Evolutionary conservation across 192 early-diverging fungal species (phyloP), one percentile per base, ranked within the genome.

Genomic region (Coemansia furcata): DNA sequence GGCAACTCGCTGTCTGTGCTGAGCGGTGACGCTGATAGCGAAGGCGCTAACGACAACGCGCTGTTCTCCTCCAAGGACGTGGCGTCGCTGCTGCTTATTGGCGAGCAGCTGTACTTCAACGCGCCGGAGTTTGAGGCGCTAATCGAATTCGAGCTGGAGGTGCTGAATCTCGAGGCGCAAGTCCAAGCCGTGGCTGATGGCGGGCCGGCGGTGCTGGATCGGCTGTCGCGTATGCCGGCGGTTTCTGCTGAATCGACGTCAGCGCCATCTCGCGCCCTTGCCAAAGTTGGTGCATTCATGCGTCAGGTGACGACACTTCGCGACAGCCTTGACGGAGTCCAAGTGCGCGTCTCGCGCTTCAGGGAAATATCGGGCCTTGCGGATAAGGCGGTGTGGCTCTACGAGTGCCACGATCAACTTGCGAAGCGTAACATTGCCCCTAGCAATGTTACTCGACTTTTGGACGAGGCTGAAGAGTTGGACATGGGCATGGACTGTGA

Each of bases 101-200:
- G 79, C 47, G 79, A 82, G n/a, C 60, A 67, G 71, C 69, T 82
- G 37, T 82, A 64, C 65, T 73, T 82, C 42, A 65, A 12, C 43
- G 60, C 79, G 50, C 67, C 79, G 46, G 79, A 82, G 71, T 72
- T 82, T 35, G 74, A 76, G 65, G 68, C 62, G 29, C 62, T 82
- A 36, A 64, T 76, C 15, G 73, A 81, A 10, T 75, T 59, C 30
- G 78, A 81, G 67, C 66, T 58, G 4, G 30, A 58, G 23, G 54
- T 65, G 43, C 30, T 73, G 43, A 60, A 49, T n/a, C 40, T 67
- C 12, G 73, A 76, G 61, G 49, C 4, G 38, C 33, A n/a, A 9
- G 58, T 62, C 2, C 33, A 43, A 36, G 57, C 42, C 3, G 54
- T 62, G 6, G 46, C 55, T 2, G 54, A 33, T 4, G 19, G 12